phyloP scores from a whole-genome alignment of 352 stramenopile species.

The Phytopythium helicoides region DNA sequence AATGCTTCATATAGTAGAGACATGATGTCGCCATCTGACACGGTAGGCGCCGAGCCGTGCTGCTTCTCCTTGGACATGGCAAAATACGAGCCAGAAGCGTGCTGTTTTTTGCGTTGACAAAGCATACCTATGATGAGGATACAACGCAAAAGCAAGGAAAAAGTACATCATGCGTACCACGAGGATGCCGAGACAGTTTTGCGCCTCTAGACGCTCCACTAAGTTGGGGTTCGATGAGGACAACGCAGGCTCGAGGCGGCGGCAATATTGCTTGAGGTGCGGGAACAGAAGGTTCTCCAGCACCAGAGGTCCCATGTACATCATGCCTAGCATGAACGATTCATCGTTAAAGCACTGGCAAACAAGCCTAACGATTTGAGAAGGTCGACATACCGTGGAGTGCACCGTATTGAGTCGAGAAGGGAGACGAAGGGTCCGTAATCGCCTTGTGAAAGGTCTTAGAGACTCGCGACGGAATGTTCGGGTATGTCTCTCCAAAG shows the following conservation, averaged over 20 bases:
- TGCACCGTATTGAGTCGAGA: slow-evolving; percentile 91
- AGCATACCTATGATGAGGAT: no score
- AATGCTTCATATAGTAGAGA: slow-evolving; percentile 74
- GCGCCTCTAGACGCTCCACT: slow-evolving; percentile 77
- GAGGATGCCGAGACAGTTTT: slow-evolving; percentile 85
- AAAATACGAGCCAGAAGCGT: slow-evolving; percentile 79
- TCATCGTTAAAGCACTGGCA: neutral
- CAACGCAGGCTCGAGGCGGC: slow-evolving; percentile 77
- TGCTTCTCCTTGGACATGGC: slow-evolving; percentile 50
- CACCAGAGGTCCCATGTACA: slow-evolving; percentile 90
- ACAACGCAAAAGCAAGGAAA: neutral
- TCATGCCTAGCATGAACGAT: slow-evolving; percentile 43
- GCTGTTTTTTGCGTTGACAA: no score
- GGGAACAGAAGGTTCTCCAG: slow-evolving; percentile 93
- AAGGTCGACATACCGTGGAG: slow-evolving; percentile 67
- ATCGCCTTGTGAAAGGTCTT: slow-evolving; percentile 91
- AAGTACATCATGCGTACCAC: slow-evolving; percentile 44
- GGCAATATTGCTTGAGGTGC: slow-evolving; percentile 86
- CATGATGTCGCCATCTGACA: slow-evolving; percentile 43
- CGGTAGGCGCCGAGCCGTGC: slow-evolving; percentile 17
- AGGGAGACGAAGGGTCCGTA: slow-evolving; percentile 63
- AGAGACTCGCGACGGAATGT: slow-evolving; percentile 89
- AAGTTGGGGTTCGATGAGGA: slow-evolving; percentile 70
- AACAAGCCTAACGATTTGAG: neutral
- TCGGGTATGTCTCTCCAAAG: slow-evolving; percentile 90